Evolutionary conservation across 225 moss, liverwort and hornwort species (phyloP).

Genomic region (Antitrichia curtipendula): DNA sequence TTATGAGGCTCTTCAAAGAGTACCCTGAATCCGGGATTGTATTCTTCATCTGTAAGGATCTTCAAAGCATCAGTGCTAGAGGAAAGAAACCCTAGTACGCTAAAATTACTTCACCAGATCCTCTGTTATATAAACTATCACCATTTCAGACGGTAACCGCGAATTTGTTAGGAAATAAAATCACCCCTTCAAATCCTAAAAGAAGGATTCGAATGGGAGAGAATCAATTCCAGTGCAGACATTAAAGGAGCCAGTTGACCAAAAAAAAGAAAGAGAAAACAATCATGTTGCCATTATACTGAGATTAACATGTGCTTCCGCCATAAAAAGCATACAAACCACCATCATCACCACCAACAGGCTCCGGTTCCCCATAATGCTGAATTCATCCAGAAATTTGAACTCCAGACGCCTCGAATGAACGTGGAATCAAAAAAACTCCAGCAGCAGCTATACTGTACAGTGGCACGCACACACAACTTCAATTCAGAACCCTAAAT

Average conservation of each 20-base stretch:
- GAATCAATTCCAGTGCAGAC: neutral
- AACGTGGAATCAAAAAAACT: neutral
- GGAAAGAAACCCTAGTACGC: neutral
- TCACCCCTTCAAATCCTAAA: neutral
- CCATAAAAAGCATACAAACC: slow-evolving; percentile 1
- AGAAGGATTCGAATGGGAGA: too few relatives aligned
- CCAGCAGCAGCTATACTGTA: neutral
- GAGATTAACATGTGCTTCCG: slow-evolving; percentile 6
- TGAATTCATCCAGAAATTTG: neutral
- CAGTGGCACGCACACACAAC: neutral
- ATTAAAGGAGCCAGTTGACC: neutral
- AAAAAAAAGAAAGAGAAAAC: neutral
- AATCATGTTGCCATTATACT: neutral
- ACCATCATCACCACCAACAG: neutral
- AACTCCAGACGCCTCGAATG: neutral
- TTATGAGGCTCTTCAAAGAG: neutral
- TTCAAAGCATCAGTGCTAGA: neutral
- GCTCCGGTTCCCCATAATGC: slow-evolving; percentile 9
- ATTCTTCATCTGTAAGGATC: neutral
- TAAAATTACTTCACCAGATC: neutral
- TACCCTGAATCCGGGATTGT: neutral
- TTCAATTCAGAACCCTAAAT: neutral
- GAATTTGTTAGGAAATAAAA: neutral
- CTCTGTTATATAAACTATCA: neutral
- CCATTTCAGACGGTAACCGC: neutral